Evolutionary conservation across 1,284 basidiomycete genomes (phyloP).

Genomic region (Ustilago cynodontis): DNA sequence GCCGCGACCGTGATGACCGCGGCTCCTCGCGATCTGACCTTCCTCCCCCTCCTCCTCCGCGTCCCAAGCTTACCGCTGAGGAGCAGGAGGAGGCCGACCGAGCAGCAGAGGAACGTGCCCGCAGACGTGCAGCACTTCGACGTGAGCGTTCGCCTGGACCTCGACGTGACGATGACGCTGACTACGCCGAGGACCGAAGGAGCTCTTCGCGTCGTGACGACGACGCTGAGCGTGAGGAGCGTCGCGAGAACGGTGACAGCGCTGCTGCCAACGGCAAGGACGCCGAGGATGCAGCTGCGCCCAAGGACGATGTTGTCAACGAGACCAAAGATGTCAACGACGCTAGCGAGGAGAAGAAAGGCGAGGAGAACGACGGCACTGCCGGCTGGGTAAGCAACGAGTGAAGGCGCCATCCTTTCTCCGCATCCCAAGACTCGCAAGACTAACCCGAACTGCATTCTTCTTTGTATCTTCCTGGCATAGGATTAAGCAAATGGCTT

Average conservation of each 20-base stretch:
- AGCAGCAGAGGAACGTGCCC: slow-evolving; percentile 51
- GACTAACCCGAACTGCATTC: slow-evolving; percentile 4
- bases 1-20: slow-evolving; percentile 40
- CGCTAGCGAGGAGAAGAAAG: slow-evolving; percentile 20
- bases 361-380: slow-evolving; percentile 7
- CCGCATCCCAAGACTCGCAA: neutral
- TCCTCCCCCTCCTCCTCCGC: slow-evolving; percentile 28
- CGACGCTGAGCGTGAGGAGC: slow-evolving; percentile 35
- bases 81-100: slow-evolving; percentile 53
- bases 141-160: slow-evolving; percentile 47
- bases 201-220: slow-evolving; percentile 34
- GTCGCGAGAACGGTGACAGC: slow-evolving; percentile 33
- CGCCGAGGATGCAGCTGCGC: slow-evolving; percentile 17
- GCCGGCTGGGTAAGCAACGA: slow-evolving; percentile 23
- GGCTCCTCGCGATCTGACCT: slow-evolving; percentile 16
- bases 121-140: slow-evolving; percentile 40
- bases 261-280: slow-evolving; percentile 18
- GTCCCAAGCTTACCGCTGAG: slow-evolving; percentile 35
- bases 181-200: slow-evolving; percentile 43
- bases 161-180: slow-evolving; percentile 36
- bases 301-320: slow-evolving; percentile 25
- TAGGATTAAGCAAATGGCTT: neutral
- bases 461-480: neutral
- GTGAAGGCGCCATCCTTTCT: neutral
- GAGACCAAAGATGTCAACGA: slow-evolving; percentile 13